These are phyloP conservation scores for Sordariomycetes sp. DNA, from an alignment of 2,329 filamentous ascomycete genomes.

Conservation along the genomic window DNA sequence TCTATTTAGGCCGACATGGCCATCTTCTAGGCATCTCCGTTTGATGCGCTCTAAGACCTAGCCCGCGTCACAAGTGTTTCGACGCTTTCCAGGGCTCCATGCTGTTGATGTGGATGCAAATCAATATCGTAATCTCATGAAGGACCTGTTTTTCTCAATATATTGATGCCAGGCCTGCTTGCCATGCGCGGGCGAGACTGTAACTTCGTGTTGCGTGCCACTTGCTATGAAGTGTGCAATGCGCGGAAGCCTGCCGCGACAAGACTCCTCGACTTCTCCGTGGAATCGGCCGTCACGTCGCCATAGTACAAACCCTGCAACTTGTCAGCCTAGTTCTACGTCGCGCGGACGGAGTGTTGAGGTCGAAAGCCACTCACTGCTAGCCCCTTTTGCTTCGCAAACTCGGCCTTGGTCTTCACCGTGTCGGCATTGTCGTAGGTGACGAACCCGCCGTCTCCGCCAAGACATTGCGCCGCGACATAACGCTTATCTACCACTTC, in stretches of 20 bases:
- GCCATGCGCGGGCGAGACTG: no score
- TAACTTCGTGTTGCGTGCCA: no score
- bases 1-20: no score
- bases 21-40: no score
- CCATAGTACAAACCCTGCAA: conserved; percentile 69
- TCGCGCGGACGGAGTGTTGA: not conserved
- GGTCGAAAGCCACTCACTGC: conserved; percentile 37
- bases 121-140: no score
- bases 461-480: conserved; percentile 63
- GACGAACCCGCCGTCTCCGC: conserved; percentile 68
- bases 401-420: conserved; percentile 65
- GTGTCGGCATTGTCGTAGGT: conserved; percentile 73
- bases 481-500: conserved; percentile 60
- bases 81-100: no score
- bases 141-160: no score
- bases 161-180: no score
- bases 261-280: conserved; percentile 46
- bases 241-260: conserved; percentile 50
- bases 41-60: no score
- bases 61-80: no score
- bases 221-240: conserved; percentile 37
- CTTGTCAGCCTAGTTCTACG: not conserved
- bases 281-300: conserved; percentile 64
- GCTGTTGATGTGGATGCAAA: no score
- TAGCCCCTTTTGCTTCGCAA: conserved; percentile 60